A percentile compares a stretch with the other conserved stretches of the same genome.
These are phyloP conservation scores for Rhodamnia rubescens DNA, from an alignment of 345 rosid species.

Conservation along the genomic window DNA sequence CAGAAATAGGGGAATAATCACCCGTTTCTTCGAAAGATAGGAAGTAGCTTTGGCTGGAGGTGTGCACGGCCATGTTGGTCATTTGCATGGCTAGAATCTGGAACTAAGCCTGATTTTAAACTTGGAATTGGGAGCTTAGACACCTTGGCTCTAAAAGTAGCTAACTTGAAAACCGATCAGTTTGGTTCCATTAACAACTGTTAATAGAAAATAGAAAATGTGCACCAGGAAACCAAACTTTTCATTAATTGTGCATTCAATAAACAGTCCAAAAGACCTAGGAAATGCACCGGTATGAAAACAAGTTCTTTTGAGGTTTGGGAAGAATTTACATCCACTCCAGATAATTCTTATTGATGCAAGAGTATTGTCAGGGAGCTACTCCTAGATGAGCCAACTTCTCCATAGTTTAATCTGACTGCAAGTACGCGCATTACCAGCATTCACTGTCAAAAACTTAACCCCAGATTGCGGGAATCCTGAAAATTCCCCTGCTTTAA, in stretches of 20 bases:
- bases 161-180: too few relatives aligned
- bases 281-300: too few relatives aligned
- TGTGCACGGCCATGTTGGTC: not conserved
- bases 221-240: too few relatives aligned
- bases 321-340: too few relatives aligned
- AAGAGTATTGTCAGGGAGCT: not conserved
- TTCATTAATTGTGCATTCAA: too few relatives aligned
- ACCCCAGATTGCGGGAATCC: not conserved
- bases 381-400: not conserved
- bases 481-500: not conserved
- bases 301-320: too few relatives aligned
- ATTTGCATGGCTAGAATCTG: not conserved
- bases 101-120: not conserved
- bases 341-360: not conserved
- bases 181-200: too few relatives aligned
- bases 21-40: not conserved
- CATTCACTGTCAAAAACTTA: not conserved
- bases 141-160: not conserved
- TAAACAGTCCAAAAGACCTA: too few relatives aligned
- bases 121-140: not conserved
- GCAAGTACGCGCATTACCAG: not conserved
- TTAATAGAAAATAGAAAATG: too few relatives aligned
- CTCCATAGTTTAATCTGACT: not conserved
- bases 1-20: not conserved
- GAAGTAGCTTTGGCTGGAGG: not conserved